Evolutionary conservation across 2,329 filamentous ascomycete genomes (phyloP).

Genomic region (Cordyceps fumosorosea): DNA sequence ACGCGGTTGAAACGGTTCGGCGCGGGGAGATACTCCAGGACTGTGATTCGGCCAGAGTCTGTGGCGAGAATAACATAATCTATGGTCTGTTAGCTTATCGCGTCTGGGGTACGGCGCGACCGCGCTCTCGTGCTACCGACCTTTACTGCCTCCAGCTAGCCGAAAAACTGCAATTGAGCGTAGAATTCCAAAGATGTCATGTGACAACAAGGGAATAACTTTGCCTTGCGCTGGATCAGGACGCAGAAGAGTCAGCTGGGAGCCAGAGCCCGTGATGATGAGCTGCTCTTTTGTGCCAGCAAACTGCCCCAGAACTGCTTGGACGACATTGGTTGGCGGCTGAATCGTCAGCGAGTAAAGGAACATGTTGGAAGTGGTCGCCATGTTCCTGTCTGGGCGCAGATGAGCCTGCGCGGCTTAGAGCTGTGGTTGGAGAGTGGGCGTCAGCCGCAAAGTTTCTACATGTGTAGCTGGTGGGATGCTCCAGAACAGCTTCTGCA

Average conservation of each 20-base stretch:
- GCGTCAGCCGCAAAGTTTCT: conserved; percentile 11
- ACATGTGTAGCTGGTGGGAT: conserved; percentile 13
- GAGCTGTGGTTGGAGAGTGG: conserved; percentile 6
- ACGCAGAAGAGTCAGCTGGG: conserved; percentile 78
- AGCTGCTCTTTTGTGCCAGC: conserved; percentile 95
- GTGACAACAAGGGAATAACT: conserved; percentile 76
- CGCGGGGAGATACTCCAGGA: conserved; percentile 82
- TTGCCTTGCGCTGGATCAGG: conserved; percentile 82
- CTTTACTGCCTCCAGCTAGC: conserved; percentile 89
- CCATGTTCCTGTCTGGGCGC: conserved; percentile 59
- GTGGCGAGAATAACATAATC: conserved; percentile 95
- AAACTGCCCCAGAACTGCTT: conserved; percentile 92
- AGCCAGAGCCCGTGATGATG: conserved; percentile 89
- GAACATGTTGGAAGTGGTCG: conserved; percentile 97
- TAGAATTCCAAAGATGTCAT: conserved; percentile 95
- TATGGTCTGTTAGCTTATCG: conserved; percentile 36
- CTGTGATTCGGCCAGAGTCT: conserved; percentile 90
- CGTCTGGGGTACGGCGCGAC: conserved; percentile 18
- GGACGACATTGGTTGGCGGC: conserved; percentile 79
- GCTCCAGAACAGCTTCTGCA: conserved; percentile 7
- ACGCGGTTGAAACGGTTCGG: conserved; percentile 84
- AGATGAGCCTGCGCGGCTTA: conserved; percentile 12
- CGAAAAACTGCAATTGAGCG: conserved; percentile 82
- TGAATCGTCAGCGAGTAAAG: conserved; percentile 97
- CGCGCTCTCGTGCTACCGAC: conserved; percentile 53